Evolutionary conservation across 2,329 filamentous ascomycete genomes (phyloP).

Genomic region (Fusarium sp.): DNA sequence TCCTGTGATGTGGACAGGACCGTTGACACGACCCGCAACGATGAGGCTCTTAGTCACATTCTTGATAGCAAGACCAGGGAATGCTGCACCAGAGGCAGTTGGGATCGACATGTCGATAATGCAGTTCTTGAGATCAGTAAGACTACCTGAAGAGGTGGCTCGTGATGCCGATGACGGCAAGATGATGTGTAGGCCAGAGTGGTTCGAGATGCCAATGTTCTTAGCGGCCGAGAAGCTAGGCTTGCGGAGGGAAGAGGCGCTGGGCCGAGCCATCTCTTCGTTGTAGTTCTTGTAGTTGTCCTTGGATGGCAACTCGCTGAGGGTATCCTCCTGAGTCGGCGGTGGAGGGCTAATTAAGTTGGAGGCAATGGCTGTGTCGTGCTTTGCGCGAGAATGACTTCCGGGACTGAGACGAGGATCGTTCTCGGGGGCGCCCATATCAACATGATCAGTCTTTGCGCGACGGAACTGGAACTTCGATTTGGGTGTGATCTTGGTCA

Average conservation of each 20-base stretch:
- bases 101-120: constrained; percentile 85
- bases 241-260: constrained; percentile 62
- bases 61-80: constrained; percentile 77
- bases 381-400: constrained; percentile 51
- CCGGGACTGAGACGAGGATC: constrained; percentile 59
- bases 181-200: constrained; percentile 79
- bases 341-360: constrained; percentile 6
- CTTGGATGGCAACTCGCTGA: constrained; percentile 39
- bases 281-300: constrained; percentile 67
- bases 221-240: constrained; percentile 73
- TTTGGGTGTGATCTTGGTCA: constrained; percentile 76
- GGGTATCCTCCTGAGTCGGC: constrained; percentile 28
- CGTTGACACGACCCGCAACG: constrained; percentile 81
- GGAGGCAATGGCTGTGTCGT: constrained; percentile 28
- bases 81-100: constrained; percentile 68
- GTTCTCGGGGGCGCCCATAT: constrained; percentile 59
- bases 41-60: constrained; percentile 78
- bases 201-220: constrained; percentile 74
- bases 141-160: constrained; percentile 78
- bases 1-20: constrained; percentile 85
- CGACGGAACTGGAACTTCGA: constrained; percentile 85
- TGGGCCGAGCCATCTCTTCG: constrained; percentile 63
- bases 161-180: constrained; percentile 78
- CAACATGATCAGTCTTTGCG: constrained; percentile 53
- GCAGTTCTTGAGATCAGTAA: constrained; percentile 77